Percentiles rank a stretch among this genome's conserved stretches.
Conservation (phyloP, 1,284 basidiomycete genomes). For the Dichomitus squalens region DNA sequence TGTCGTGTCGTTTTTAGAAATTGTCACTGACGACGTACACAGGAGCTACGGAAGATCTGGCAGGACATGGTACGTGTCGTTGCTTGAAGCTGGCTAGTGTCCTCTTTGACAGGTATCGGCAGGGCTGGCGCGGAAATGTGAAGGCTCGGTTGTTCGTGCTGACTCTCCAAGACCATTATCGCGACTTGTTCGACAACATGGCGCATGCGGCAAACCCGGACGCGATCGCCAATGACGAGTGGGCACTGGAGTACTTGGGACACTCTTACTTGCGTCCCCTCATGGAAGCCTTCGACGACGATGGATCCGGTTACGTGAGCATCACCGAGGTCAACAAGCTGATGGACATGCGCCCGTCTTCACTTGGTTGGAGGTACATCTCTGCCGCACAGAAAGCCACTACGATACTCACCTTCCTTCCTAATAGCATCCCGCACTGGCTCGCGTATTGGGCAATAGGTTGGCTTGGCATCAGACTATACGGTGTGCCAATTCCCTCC, state of each 20-base stretch:
- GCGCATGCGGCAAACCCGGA: not conserved
- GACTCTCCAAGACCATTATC: slow-evolving; percentile 32
- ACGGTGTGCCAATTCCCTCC: too few species aligned
- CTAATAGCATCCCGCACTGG: slow-evolving; percentile 17
- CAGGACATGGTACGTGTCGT: slow-evolving; percentile 31
- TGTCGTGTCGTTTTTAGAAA: not conserved
- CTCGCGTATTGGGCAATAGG: slow-evolving; percentile 24
- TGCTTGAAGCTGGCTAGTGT: not conserved
- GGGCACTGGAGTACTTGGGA: slow-evolving; percentile 25
- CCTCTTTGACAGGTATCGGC: not conserved
- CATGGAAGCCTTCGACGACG: slow-evolving; percentile 36
- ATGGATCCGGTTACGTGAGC: slow-evolving; percentile 35
- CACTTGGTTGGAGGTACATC: slow-evolving; percentile 16
- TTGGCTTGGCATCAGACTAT: not conserved
- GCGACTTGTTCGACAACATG: slow-evolving; percentile 18
- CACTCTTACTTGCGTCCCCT: slow-evolving; percentile 23
- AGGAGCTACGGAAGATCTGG: slow-evolving; percentile 29
- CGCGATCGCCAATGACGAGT: slow-evolving; percentile 15
- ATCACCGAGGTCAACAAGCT: slow-evolving; percentile 30
- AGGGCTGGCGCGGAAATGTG: slow-evolving; percentile 18
- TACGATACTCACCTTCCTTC: not conserved
- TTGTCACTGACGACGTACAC: slow-evolving; percentile 16
- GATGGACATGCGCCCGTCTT: slow-evolving; percentile 10
- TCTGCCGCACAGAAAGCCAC: not conserved
- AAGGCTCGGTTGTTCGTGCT: slow-evolving; percentile 17